A percentile compares a stretch with the other conserved stretches of the same genome.
These are phyloP conservation scores for Huntiella moniliformis DNA, from an alignment of 2,329 filamentous ascomycete species.

Conservation along the genomic window DNA sequence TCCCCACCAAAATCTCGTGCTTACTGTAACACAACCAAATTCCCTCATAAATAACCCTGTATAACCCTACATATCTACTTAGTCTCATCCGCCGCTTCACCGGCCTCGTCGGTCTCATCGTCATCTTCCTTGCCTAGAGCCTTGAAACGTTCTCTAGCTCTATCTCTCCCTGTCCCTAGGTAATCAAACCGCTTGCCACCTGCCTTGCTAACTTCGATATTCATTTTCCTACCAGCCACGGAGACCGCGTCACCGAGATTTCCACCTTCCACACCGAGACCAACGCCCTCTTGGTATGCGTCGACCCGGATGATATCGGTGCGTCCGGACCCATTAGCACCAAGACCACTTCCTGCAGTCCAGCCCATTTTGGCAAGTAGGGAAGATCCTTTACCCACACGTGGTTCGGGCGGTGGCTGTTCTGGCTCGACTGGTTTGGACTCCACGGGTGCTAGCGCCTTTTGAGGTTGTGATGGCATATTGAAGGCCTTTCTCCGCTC, in stretches of 20 bases:
- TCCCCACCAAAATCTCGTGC: too few species aligned
- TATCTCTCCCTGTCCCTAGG: constrained; percentile 44
- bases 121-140: constrained; percentile 21
- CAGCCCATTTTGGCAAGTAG: constrained; percentile 58
- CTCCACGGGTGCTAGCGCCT: constrained; percentile 12
- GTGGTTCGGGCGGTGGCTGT: not conserved
- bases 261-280: constrained; percentile 49
- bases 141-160: constrained; percentile 47
- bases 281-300: constrained; percentile 49
- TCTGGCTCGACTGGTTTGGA: constrained; percentile 17
- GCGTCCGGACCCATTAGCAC: constrained; percentile 41
- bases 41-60: too few species aligned
- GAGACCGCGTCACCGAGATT: constrained; percentile 49
- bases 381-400: constrained; percentile 38
- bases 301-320: constrained; percentile 45
- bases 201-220: constrained; percentile 29
- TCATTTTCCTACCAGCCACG: constrained; percentile 41
- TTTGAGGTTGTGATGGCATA: constrained; percentile 35
- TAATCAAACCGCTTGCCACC: constrained; percentile 29
- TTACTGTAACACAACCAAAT: too few species aligned
- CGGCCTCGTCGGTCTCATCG: not conserved
- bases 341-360: constrained; percentile 45
- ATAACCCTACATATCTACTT: too few species aligned
- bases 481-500: constrained; percentile 45
- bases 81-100: too few species aligned